Base-by-base conservation (phyloP, 2,329 filamentous ascomycete genomes). In the Eurotiales sp. region DNA sequence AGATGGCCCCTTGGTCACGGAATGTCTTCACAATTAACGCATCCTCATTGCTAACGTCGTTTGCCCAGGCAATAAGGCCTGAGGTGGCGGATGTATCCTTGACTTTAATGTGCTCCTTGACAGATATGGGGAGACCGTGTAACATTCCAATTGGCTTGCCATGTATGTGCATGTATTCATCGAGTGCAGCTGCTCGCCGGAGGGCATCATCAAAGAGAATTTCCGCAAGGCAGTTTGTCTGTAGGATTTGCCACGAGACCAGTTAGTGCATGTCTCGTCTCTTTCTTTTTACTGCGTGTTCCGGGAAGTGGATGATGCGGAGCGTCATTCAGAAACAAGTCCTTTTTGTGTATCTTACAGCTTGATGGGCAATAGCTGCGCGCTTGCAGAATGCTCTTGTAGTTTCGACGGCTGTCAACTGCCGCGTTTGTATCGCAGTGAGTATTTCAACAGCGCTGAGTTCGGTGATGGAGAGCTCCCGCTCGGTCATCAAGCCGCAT, bases 61-160 rank as follows among this genome's bases (percentile, higher is more conserved):
- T 41, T 3, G 34, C 55, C 51, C 14, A 50, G 30, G 15, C 50
- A 32, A 68, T 58, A 10, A 53, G 47, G 12, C 81, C 81, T 1
- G 83, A 68, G 0, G 45, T 37, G 5, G 59, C 14, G 37, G 56
- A 55, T 43, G 57, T 58, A 25, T 65, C 66, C 42, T 69, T 73
- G 15, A 73, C 32, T 23, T 82, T 74, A 63, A 83, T 84, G 7
- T 79, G 77, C 48, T 84, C 81, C 59, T 84, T 84, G 6, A 81
- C 58, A 29, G 65, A 67, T 25, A 74, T 59, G 0, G 71, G 71
- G 1, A 73, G 54, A 0, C 71, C 71, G 51, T 74, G 71, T 4
- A 74, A 50, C 1, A 71, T 70, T 0, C 71, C 70, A 2, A 68
- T 37, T 0, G 63, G 58, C 30, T 57, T 63, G 11, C 61, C 62